Base-by-base conservation (phyloP, 805 yeast genomes). In the Wickerhamomyces tratensis region DNA sequence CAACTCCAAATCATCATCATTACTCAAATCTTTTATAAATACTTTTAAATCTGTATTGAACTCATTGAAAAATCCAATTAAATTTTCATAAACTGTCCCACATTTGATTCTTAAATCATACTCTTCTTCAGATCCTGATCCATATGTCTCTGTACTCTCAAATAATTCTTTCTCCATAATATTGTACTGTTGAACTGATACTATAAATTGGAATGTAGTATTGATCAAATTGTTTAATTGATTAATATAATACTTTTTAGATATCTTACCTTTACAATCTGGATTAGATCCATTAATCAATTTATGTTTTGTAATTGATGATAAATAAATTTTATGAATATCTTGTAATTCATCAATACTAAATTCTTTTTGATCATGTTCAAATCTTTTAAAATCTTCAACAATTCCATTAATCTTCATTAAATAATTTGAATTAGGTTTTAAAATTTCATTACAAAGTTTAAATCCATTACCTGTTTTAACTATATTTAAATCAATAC, bases 21-120 rank as follows among this genome's bases (percentile, higher is more conserved):
- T 57, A n/a, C 68, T 66, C 42, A 82, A 59, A 50, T 79, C 86
- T 37, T 61, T 67, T 0, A 69, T 65, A 43, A 81, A 72, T 4
- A 58, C 50, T 35, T 63, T 64, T 36, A 72, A 49, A 20, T 62
- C 59, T 3, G 61, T 61, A 43, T 69, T 68, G 52, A 75, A 80
- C 20, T 64, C 67, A 33, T 61, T 66, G 57, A 59, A 61, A 60
- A 72, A 42, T 62, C 59, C 27, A 49, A 68, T 64, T 25, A 79
- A 58, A 43, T 65, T 66, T 6, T 57, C 57, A 41, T 69, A 64
- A 26, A 76, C 59, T 6, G 59, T 55, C 39, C 61, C 63, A 41
- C 74, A 59, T 36, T 56, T 54, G 6, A 41, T 49, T 46, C 54
- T 49, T 47, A 49, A 52, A 43, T 41, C 48, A 33, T 47, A 54